Conservation (phyloP, 164 flowering plant species). For the Aristolochia californica region DNA sequence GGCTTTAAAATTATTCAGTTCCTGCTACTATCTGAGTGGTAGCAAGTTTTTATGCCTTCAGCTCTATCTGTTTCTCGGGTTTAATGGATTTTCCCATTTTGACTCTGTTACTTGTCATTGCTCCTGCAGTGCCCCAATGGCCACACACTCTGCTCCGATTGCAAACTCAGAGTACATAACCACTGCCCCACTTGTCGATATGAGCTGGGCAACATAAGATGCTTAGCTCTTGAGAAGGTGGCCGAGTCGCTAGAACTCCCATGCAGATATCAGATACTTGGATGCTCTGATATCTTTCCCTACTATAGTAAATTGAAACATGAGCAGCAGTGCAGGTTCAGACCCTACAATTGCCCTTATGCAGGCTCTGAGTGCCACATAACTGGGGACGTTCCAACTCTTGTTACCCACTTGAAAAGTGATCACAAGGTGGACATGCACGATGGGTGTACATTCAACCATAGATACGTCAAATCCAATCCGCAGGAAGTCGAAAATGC, state of each 20-base stretch:
- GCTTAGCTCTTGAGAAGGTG: conserved; percentile 62
- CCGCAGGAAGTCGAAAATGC: conserved; percentile 59
- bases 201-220: conserved; percentile 63
- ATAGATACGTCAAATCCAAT: conserved; percentile 57
- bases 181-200: conserved; percentile 61
- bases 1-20: neutral
- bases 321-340: conserved; percentile 45
- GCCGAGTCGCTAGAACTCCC: conserved; percentile 70
- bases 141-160: conserved; percentile 54
- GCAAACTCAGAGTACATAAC: conserved; percentile 49
- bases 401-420: conserved; percentile 49
- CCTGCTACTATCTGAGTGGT: neutral
- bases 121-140: conserved; percentile 60
- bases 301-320: conserved; percentile 56
- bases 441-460: conserved; percentile 58
- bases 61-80: neutral
- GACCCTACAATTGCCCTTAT: conserved; percentile 65
- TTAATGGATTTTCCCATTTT: no score
- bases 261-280: conserved; percentile 39
- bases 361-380: conserved; percentile 63
- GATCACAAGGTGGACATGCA: conserved; percentile 82
- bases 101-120: neutral
- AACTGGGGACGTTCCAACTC: conserved; percentile 47
- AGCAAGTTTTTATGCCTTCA: neutral
- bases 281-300: conserved; percentile 52